These are phyloP conservation scores for Zizania palustris DNA, from an alignment of 202 grass and related monocot species.

Conservation along the genomic window DNA sequence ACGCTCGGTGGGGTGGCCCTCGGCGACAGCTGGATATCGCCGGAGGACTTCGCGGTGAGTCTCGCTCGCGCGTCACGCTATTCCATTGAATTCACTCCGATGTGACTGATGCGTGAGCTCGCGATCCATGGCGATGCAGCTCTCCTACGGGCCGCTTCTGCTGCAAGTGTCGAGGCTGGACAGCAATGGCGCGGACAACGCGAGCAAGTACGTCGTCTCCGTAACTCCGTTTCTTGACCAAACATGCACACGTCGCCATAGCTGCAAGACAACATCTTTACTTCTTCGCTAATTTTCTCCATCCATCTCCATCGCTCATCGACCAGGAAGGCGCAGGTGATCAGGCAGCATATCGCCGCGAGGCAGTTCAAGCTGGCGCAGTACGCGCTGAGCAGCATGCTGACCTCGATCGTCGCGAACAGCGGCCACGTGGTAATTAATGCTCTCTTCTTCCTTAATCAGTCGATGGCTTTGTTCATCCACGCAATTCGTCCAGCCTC, in stretches of 20 bases:
- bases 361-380: slow-evolving; percentile 3
- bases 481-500: neutral
- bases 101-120: neutral
- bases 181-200: neutral
- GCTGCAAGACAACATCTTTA: neutral
- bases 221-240: neutral
- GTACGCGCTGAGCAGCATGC: slow-evolving; percentile 23
- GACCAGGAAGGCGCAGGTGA: neutral
- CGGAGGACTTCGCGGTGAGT: slow-evolving; percentile 3
- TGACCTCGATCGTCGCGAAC: slow-evolving; percentile 15
- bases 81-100: neutral
- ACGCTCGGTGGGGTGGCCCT: slow-evolving; percentile 45
- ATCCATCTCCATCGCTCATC: neutral
- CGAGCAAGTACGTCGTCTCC: neutral
- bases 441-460: neutral
- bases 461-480: neutral
- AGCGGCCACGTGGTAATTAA: neutral
- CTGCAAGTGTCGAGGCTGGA: neutral
- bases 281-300: neutral
- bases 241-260: neutral
- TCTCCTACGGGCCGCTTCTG: neutral
- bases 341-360: neutral
- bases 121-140: neutral
- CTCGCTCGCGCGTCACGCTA: neutral
- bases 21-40: slow-evolving; percentile 5